Evolutionary conservation across 441 rosid genomes (phyloP).

Genomic region (Syzygium syzygioides): DNA sequence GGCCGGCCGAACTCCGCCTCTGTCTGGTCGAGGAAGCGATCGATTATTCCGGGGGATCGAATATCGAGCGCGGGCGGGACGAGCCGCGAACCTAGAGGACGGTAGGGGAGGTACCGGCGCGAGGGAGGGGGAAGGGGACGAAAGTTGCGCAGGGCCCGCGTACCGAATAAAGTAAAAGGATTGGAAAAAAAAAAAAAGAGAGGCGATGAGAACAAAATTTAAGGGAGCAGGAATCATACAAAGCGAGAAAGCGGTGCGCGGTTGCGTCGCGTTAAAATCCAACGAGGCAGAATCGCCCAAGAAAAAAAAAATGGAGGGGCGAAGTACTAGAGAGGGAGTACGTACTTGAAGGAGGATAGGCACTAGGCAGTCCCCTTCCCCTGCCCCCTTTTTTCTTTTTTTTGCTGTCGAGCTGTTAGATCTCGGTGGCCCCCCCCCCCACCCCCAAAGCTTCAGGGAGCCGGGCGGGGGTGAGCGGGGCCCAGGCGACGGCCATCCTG

Average conservation of each 20-base stretch:
- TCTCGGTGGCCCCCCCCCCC: neutral
- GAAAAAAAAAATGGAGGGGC: no score
- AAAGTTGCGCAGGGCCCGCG: neutral
- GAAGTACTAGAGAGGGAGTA: neutral
- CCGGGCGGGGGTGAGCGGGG: neutral
- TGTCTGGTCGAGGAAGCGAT: neutral
- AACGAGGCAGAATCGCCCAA: neutral
- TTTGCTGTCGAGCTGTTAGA: rapidly evolving
- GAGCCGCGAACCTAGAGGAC: neutral
- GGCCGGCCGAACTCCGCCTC: neutral
- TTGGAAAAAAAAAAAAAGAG: no score
- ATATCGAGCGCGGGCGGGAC: neutral
- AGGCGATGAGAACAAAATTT: no score
- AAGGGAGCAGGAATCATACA: neutral
- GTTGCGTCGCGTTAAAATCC: neutral
- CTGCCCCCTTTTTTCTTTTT: rapidly evolving
- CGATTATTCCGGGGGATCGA: neutral
- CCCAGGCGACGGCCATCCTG: neutral
- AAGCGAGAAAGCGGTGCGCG: neutral
- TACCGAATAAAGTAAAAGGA: neutral
- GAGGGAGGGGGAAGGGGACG: neutral
- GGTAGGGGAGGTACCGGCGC: no score
- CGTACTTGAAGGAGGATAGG: neutral
- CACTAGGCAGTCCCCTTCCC: no score
- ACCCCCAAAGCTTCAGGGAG: neutral